Conservation (phyloP, 2,329 filamentous ascomycete species). For the Nigrospora osmanthi region DNA sequence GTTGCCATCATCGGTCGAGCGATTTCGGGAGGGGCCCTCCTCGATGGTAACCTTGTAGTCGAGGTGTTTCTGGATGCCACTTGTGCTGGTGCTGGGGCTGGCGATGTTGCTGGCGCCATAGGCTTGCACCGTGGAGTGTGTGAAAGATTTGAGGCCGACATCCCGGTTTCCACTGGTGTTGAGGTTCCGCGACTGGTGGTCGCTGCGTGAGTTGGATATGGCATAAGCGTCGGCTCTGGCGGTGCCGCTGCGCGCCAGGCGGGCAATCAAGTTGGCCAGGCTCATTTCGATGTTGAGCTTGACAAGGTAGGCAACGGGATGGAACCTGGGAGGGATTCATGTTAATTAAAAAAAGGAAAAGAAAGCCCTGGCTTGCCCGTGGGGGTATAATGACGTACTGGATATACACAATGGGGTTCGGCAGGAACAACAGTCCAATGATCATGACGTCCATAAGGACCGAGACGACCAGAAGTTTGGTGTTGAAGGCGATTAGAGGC, state of each 20-base stretch:
- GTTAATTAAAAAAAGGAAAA: too few relatives aligned
- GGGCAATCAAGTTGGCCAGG: constrained; percentile 39
- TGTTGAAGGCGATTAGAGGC: constrained; percentile 34
- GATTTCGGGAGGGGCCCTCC: too few relatives aligned
- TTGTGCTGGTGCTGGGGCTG: background rate
- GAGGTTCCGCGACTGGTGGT: background rate
- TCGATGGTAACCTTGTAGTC: background rate
- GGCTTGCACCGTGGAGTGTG: background rate
- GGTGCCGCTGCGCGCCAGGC: constrained; percentile 1
- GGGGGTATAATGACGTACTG: constrained; percentile 22
- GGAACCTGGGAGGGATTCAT: background rate
- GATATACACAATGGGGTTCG: constrained; percentile 38
- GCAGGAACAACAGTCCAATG: constrained; percentile 36
- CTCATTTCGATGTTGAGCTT: constrained; percentile 45
- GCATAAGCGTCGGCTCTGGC: background rate
- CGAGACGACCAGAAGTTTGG: constrained; percentile 33
- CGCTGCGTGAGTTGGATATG: background rate
- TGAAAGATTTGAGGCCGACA: background rate
- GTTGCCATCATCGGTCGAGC: background rate
- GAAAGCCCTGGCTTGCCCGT: too few relatives aligned
- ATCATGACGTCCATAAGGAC: constrained; percentile 18
- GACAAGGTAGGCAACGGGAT: constrained; percentile 11
- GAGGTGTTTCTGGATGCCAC: background rate
- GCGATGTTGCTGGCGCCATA: background rate
- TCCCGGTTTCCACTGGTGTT: background rate